phyloP scores from a whole-genome alignment of 805 yeast species.

The Cyberlindnera bimundalis region DNA sequence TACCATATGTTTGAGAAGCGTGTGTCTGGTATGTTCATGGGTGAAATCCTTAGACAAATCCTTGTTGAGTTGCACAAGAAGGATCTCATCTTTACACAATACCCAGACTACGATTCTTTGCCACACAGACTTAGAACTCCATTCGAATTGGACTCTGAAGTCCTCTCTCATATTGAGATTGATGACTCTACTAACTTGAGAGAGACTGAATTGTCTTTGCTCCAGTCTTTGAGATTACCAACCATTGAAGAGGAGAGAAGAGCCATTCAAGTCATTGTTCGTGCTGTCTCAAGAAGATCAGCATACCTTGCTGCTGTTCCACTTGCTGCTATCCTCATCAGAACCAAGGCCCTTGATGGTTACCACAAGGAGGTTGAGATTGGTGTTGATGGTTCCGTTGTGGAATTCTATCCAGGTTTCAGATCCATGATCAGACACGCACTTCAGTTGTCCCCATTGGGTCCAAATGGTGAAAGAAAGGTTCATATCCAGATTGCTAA shows the following conservation, averaged over 20 bases:
- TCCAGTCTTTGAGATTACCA: conserved; percentile 64
- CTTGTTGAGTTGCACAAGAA: conserved; percentile 63
- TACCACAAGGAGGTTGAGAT: conserved; percentile 78
- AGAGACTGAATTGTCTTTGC: conserved; percentile 65
- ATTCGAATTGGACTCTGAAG: conserved; percentile 77
- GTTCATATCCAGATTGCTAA: conserved; percentile 78
- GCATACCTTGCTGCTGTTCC: conserved; percentile 89
- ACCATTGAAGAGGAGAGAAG: conserved; percentile 69
- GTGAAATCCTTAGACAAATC: conserved; percentile 79
- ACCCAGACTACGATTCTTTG: conserved; percentile 34
- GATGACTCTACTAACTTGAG: conserved; percentile 74
- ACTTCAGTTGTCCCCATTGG: conserved; percentile 62
- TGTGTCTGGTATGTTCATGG: conserved; percentile 88
- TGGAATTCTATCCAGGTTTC: conserved; percentile 91
- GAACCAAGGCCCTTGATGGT: conserved; percentile 60
- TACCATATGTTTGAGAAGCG: conserved; percentile 92
- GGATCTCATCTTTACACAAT: conserved; percentile 57
- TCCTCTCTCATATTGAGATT: conserved; percentile 79
- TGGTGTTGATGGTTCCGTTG: conserved; percentile 94
- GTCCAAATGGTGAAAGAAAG: conserved; percentile 71
- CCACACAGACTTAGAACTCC: conserved; percentile 68
- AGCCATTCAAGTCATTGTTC: conserved; percentile 68
- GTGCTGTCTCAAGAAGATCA: conserved; percentile 83
- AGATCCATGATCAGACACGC: conserved; percentile 79
- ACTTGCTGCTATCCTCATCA: conserved; percentile 71